Percentiles rank a stretch among this genome's conserved stretches.
These are phyloP conservation scores for Mucor saturninus DNA, from an alignment of 371 early-diverging fungal species.

Conservation along the genomic window DNA sequence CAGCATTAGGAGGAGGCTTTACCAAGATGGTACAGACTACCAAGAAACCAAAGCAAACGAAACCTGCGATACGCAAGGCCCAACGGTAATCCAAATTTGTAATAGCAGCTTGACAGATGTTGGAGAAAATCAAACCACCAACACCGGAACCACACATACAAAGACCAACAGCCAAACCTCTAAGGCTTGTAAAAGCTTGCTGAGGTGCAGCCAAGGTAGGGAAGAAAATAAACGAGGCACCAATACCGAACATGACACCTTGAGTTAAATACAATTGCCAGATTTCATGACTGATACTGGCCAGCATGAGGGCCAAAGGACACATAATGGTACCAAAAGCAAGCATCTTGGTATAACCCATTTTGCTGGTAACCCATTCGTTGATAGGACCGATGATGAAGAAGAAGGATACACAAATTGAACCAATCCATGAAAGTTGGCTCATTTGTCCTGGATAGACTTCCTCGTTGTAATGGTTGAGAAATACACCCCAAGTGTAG, in stretches of 20 bases:
- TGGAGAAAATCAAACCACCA: conserved; percentile 72
- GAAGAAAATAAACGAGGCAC: conserved; percentile 70
- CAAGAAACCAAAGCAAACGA: conserved; percentile 57
- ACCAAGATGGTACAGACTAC: conserved; percentile 50
- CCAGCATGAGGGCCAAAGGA: conserved; percentile 64
- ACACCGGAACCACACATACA: conserved; percentile 70
- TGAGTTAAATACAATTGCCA: conserved; percentile 77
- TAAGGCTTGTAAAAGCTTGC: conserved; percentile 71
- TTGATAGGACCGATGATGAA: conserved; percentile 49
- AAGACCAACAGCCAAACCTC: conserved; percentile 76
- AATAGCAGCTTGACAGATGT: conserved; percentile 58
- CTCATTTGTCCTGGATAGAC: conserved; percentile 40
- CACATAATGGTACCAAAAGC: conserved; percentile 53
- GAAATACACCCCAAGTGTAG: conserved; percentile 46
- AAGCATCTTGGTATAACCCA: conserved; percentile 61
- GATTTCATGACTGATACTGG: conserved; percentile 61
- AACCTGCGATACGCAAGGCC: conserved; percentile 69
- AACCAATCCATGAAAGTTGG: conserved; percentile 47
- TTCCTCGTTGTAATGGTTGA: conserved; percentile 32
- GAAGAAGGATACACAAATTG: conserved; percentile 40
- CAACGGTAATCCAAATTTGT: conserved; percentile 59
- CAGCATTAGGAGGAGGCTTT: conserved; percentile 38
- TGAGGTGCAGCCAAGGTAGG: conserved; percentile 69
- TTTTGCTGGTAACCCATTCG: conserved; percentile 50
- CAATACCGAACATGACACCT: conserved; percentile 73